Percentiles rank a stretch among this genome's conserved stretches.
Conservation (phyloP, 768 basidiomycete genomes). For the Holtermannia corniformis region DNA sequence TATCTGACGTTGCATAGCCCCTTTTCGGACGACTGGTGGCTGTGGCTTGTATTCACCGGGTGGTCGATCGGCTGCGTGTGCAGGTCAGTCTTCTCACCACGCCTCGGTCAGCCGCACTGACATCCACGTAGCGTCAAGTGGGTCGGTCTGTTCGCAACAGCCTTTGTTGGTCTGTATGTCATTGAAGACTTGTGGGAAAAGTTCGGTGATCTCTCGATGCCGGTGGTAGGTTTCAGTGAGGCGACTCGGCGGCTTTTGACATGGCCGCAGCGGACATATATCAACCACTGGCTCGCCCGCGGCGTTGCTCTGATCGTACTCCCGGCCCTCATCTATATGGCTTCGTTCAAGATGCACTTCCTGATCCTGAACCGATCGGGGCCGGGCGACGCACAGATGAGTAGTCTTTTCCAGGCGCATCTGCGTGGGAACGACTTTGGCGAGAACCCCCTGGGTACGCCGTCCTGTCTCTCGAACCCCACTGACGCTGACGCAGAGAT, state of each 20-base stretch:
- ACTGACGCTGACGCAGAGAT: constrained; percentile 50
- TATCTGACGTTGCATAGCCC: no score
- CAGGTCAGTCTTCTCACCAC: background rate
- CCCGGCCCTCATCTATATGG: constrained; percentile 85
- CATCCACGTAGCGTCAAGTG: constrained; percentile 94
- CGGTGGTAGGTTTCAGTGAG: constrained; percentile 53
- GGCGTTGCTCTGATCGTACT: constrained; percentile 75
- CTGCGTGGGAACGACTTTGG: constrained; percentile 87
- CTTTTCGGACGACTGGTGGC: constrained; percentile 95
- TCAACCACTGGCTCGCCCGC: constrained; percentile 82
- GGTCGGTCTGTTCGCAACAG: constrained; percentile 91
- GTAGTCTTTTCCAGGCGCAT: constrained; percentile 94
- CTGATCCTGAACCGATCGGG: constrained; percentile 86
- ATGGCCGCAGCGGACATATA: constrained; percentile 61
- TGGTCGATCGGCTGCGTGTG: constrained; percentile 90
- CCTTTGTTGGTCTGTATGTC: constrained; percentile 89
- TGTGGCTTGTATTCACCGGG: constrained; percentile 90
- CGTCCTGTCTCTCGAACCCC: background rate
- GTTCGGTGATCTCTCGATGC: constrained; percentile 89
- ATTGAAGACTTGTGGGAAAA: constrained; percentile 98
- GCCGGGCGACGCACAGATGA: constrained; percentile 97
- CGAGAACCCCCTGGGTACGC: constrained; percentile 75
- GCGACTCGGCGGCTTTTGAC: background rate
- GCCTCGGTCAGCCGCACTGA: background rate
- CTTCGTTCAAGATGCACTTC: constrained; percentile 94